These are phyloP conservation scores for Saturnispora halmiae DNA, from an alignment of 805 yeast species.

Conservation along the genomic window DNA sequence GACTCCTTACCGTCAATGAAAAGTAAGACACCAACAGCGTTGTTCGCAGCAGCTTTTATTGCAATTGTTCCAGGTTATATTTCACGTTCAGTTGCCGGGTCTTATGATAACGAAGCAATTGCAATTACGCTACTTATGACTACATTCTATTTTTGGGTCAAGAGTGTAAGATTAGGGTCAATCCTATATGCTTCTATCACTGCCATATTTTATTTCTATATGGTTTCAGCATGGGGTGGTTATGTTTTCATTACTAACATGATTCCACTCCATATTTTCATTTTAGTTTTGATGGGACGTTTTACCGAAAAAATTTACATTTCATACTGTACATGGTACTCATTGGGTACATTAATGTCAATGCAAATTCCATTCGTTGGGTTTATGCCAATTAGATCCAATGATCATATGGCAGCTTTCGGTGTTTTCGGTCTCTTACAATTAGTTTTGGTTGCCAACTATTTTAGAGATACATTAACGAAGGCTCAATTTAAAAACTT, in stretches of 20 bases:
- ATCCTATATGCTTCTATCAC: constrained; percentile 75
- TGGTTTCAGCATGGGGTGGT: constrained; percentile 99
- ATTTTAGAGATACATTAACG: constrained; percentile 65
- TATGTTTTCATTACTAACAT: constrained; percentile 97
- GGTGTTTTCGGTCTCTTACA: constrained; percentile 96
- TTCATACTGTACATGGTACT: constrained; percentile 94
- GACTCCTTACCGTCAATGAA: constrained; percentile 36
- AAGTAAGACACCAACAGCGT: constrained; percentile 58
- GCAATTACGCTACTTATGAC: constrained; percentile 94
- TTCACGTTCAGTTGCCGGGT: constrained; percentile 96
- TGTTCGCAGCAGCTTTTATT: constrained; percentile 87
- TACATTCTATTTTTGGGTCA: constrained; percentile 93
- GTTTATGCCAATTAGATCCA: constrained; percentile 90
- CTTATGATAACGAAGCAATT: constrained; percentile 97
- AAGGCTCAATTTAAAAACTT: constrained; percentile 64
- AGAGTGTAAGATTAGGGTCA: constrained; percentile 85
- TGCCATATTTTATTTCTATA: constrained; percentile 87
- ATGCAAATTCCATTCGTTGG: constrained; percentile 99
- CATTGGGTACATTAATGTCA: constrained; percentile 93
- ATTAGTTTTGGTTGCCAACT: constrained; percentile 78
- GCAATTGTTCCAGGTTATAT: constrained; percentile 98
- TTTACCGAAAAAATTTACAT: constrained; percentile 75
- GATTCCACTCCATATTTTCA: constrained; percentile 91
- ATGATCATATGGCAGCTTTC: constrained; percentile 96
- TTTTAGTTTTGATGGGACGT: constrained; percentile 88